Base-by-base conservation (phyloP, 352 stramenopile species). In the Phytopythium montanum region DNA sequence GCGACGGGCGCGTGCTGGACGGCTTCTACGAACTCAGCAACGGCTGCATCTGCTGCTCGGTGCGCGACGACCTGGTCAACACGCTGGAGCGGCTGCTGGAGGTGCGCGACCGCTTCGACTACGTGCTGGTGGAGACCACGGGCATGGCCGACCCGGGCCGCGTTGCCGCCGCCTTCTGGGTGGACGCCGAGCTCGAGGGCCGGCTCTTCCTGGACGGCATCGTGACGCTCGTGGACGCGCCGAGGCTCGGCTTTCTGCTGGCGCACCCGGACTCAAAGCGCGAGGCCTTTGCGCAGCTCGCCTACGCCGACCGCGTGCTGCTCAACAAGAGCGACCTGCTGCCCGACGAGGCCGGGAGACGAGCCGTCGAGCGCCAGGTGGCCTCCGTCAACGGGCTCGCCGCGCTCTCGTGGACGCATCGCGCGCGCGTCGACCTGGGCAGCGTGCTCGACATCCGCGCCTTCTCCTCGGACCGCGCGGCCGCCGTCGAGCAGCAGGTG, bases 251-350 rank as follows among this genome's bases (percentile, higher is more conserved):
- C 13, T 81, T 81, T 25, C 83, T 97, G 45, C 65, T 98, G 26
- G 54, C 56, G 8, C 72, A 80, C 55, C 42, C 50, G 7, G 73
- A 85, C 45, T 85, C 76, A 39, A 70, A 72, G 29, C 56, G 75
- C 21, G 97, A 99, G 66, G 94, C 96, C 0, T 76, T 92, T 33
- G 91, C 98, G 46, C 97, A 99, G 72, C 78, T 99, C 25, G 97
- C 97, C 1, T 99, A 99, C 81, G 95, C 97, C 0, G 97, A 99
- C 76, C 94, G 96, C 33, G 98, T 99, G 61, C 62, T 99, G 44
- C 75, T 99, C 34, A 99, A 99, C 76, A 99, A 99, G 70, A 77
- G 96, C 23, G 97, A 99, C 75, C 76, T 99, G 12, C 88, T 99
- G 12, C 79, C 66, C 0, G 61, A 66, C 6, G 41, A 95, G 29